Base-by-base conservation (phyloP, 78 protist genomes). In the Salpingoeca rosetta region DNA sequence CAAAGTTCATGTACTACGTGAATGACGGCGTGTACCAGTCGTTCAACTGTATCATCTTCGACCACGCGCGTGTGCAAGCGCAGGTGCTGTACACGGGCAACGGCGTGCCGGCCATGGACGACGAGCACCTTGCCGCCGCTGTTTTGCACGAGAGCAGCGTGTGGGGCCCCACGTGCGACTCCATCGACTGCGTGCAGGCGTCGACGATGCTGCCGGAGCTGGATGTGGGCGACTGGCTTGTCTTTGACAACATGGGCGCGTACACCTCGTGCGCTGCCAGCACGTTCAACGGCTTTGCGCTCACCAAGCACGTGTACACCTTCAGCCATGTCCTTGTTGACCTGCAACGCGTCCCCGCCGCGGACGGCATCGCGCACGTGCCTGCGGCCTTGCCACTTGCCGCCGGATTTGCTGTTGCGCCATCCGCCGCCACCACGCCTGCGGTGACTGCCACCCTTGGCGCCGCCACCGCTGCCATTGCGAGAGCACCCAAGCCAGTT, bases 101-200 rank as follows among this genome's bases (percentile, higher is more conserved):
- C 31, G 17, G 17, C 31, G n/a, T n/a, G n/a, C n/a, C n/a, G n/a
- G n/a, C n/a, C n/a, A n/a, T n/a, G n/a, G n/a, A n/a, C n/a, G 3
- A 10, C 25, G 51, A 1, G 31, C 22, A 79, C 73, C 78, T 86
- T 38, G 38, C 0, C 41, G n/a, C n/a, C n/a, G n/a, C n/a, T n/a
- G n/a, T n/a, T n/a, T n/a, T n/a, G n/a, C 40, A 74, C 78, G 27
- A 31, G 1, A 82, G 93, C 86, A 91, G 92, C 72, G 80, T 96
- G 74, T 98, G 93, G 80, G 99, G 99, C 37, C 98, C 99, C 51
- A 98, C 99, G 35, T 98, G 99, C 89, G 98, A 96, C 92, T 45
- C 92, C 25, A 80, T 98, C 45, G 99, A 98, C 87, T 90, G 90
- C 73, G 83, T 96, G 56, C 76, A 79, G 37, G 77, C 81, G 86